Evolutionary conservation across 2,329 filamentous ascomycete genomes (phyloP).

Genomic region (Fusarium chuoi): DNA sequence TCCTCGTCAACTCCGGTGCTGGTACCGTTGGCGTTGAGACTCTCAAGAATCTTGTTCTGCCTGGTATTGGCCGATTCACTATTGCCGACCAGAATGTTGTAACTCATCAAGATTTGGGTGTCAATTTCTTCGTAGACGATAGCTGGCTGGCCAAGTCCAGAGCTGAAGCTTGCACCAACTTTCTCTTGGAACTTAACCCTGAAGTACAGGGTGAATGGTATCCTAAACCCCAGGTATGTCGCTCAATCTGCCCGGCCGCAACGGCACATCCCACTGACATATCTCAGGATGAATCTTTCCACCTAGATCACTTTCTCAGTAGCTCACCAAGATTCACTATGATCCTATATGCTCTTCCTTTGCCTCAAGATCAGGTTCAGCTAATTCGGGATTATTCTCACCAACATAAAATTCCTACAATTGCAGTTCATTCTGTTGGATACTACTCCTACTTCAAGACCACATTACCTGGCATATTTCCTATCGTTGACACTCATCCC

Average conservation of each 20-base stretch:
- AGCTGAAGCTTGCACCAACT: slow-evolving; percentile 79
- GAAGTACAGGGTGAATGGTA: slow-evolving; percentile 85
- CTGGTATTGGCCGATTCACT: slow-evolving; percentile 90
- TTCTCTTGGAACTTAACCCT: slow-evolving; percentile 89
- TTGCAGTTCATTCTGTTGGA: slow-evolving; percentile 88
- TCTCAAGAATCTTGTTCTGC: slow-evolving; percentile 96
- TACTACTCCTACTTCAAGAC: slow-evolving; percentile 93
- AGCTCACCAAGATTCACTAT: slow-evolving; percentile 59
- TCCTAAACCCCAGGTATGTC: slow-evolving; percentile 55
- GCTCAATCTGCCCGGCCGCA: background rate
- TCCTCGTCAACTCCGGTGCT: slow-evolving; percentile 87
- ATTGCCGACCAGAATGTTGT: slow-evolving; percentile 86
- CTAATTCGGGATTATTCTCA: slow-evolving; percentile 60
- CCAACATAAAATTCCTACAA: slow-evolving; percentile 73
- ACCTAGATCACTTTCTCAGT: slow-evolving; percentile 56
- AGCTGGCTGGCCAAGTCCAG: slow-evolving; percentile 79
- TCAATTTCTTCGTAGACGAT: slow-evolving; percentile 96
- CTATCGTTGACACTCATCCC: slow-evolving; percentile 95
- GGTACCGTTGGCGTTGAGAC: slow-evolving; percentile 91
- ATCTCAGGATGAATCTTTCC: slow-evolving; percentile 44
- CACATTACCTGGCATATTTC: slow-evolving; percentile 80
- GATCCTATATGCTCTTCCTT: slow-evolving; percentile 65
- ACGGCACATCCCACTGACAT: slow-evolving; percentile 4
- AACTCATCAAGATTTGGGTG: slow-evolving; percentile 84
- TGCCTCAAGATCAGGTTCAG: slow-evolving; percentile 55